phyloP scores from a whole-genome alignment of 768 basidiomycete genomes.

The Crassisporium funariophilum region DNA sequence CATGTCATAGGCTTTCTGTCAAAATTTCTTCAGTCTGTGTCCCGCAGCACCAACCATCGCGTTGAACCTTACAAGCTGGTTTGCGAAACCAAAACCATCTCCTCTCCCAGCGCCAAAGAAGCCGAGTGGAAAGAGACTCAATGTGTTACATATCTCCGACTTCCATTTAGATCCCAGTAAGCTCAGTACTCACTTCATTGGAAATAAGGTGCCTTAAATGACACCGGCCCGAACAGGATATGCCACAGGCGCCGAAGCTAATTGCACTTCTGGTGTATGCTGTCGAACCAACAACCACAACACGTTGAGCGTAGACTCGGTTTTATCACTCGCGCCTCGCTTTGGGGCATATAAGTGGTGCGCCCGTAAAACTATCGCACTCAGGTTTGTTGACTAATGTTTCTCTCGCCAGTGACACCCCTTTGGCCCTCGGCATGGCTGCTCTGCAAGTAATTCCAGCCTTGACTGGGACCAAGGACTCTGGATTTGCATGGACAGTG shows the following conservation, averaged over 20 bases:
- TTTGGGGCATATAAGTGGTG: constrained; percentile 68
- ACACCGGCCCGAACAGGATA: constrained; percentile 46
- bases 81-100: constrained; percentile 74
- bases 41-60: constrained; percentile 57
- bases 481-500: constrained; percentile 64
- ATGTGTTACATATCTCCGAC: constrained; percentile 78
- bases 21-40: constrained; percentile 59
- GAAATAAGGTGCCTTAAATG: background rate
- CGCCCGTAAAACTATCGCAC: background rate
- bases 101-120: constrained; percentile 60
- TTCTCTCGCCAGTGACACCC: constrained; percentile 60
- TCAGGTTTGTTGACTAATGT: background rate
- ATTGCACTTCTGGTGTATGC: constrained; percentile 67
- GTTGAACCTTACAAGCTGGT: constrained; percentile 69
- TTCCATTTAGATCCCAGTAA: constrained; percentile 74
- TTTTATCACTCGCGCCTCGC: constrained; percentile 63
- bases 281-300: constrained; percentile 62
- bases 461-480: constrained; percentile 59
- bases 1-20: constrained; percentile 47
- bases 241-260: constrained; percentile 69
- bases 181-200: constrained; percentile 14
- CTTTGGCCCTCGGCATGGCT: constrained; percentile 59
- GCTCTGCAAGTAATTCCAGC: constrained; percentile 69
- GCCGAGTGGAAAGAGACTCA: constrained; percentile 65
- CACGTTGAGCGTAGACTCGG: constrained; percentile 46